These are phyloP conservation scores for Fusarium camptoceras DNA, from an alignment of 2,329 filamentous ascomycete species.

Conservation along the genomic window DNA sequence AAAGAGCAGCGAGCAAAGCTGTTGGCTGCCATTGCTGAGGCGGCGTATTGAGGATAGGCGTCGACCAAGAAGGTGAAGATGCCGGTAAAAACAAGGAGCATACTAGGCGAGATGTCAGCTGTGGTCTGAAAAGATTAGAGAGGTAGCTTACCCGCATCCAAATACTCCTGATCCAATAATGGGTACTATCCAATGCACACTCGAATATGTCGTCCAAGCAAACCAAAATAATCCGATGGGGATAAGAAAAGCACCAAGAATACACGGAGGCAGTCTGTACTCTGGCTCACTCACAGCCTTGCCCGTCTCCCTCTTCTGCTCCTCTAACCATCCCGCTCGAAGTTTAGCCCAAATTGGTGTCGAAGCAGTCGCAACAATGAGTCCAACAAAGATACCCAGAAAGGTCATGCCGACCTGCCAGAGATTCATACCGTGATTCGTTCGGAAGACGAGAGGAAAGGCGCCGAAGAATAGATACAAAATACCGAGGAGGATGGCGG, in stretches of 20 bases:
- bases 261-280: slow-evolving; percentile 20
- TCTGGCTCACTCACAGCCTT: slow-evolving; percentile 27
- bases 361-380: background rate
- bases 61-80: slow-evolving; percentile 41
- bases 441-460: slow-evolving; percentile 80
- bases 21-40: slow-evolving; percentile 40
- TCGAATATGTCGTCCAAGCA: slow-evolving; percentile 25
- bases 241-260: slow-evolving; percentile 26
- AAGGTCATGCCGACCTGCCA: slow-evolving; percentile 60
- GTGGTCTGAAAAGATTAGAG: accelerated
- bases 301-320: slow-evolving; percentile 24
- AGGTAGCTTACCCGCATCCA: slow-evolving; percentile 30
- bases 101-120: background rate
- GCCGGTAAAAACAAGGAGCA: slow-evolving; percentile 24
- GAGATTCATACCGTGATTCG: slow-evolving; percentile 76
- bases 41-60: slow-evolving; percentile 35
- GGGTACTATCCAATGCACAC: slow-evolving; percentile 34
- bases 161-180: slow-evolving; percentile 33
- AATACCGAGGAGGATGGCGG: slow-evolving; percentile 82
- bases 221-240: slow-evolving; percentile 36
- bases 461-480: slow-evolving; percentile 89
- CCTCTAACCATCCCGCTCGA: background rate
- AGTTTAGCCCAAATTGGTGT: slow-evolving; percentile 33
- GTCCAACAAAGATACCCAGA: slow-evolving; percentile 29
- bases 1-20: slow-evolving; percentile 36